Evolutionary conservation across 106 monocot species (phyloP), one percentile per base, ranked within the genome.

Genomic region (Dioscorea alata): DNA sequence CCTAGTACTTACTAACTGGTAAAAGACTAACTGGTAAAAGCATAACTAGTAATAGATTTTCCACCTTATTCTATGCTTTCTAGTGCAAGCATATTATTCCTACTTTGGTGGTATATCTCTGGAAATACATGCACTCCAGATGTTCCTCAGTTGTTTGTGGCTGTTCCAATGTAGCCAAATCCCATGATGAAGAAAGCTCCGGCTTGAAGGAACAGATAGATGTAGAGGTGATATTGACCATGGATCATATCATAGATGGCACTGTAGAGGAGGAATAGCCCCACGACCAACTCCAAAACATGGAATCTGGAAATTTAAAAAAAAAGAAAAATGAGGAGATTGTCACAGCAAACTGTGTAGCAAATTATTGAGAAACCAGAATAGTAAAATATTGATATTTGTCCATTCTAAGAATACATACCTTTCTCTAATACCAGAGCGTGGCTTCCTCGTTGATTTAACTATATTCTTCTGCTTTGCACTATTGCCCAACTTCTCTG

Each of bases 151-250:
- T 57, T 78, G 20, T 74, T 71, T 12, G 79, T 72, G 20, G 72
- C 66, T 4, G 75, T 75, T 21, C 86, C 86, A 13, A 86, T 73
- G 23, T 78, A 86, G 50, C 86, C 86, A 33, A 85, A 59, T 16
- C 85, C 88, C n/a, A 85, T 64, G 61, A 89, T 51, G 68, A 85
- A 80, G 76, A 83, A 84, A 4, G 89, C 85, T 49, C 56, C 63
- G 10, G 85, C 68, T 49, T 89, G 89, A 16, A 85, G 31, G 48
- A 82, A 48, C n/a, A 85, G 62, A 75, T 85, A 89, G 42, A 85
- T 66, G 69, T 75, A 89, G 70, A 85, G 79, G 61, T 76, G 75
- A 57, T 89, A 79, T 19, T 53, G 69, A 24, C 82, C 69, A 50
- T 49, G 79, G 17, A 61, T 53, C n/a, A 74, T 22, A 23, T 89